Base-by-base conservation (phyloP, 2,329 filamentous ascomycete genomes). In the Dryadomyces quercus-mongolicae region DNA sequence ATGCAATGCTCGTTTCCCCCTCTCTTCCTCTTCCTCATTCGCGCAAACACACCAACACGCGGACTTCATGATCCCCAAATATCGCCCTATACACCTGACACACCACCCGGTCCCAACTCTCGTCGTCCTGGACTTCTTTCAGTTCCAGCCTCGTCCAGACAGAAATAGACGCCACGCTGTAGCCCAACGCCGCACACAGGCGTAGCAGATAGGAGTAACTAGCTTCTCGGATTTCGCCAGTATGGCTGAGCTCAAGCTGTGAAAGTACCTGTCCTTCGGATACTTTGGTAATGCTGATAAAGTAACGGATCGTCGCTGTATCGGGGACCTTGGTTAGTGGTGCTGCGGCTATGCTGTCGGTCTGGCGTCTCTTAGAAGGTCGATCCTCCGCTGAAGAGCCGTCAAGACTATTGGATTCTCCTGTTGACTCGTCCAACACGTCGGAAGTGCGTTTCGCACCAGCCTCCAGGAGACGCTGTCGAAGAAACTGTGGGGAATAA, bases 31-130 rank as follows among this genome's bases (percentile, higher is more conserved):
- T 2, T 20, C 4, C 34, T 18, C 38, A 18, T 18, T 46, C 34
- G 1, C 22, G 36, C 25, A 58, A 6, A 25, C 36, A 36, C 31
- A 58, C 51, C 15, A 58, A 22, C 2, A 58, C 53, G 12, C 53
- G 55, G 36, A 56, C 55, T 21, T 58, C 52, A 15, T 49, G 40
- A 25, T 56, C 54, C 55, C 54, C 47, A 16, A 56, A 12, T 38
- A 55, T 36, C 20, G 52, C 46, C 12, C 25, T 36, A 25, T 55
- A 31, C 36, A 55, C 51, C 2, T 49, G 51, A 13, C 40, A 25
- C 10, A 58, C 55, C 22, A 45, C 55, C 21, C 45, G 47, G 40
- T 56, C 51, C 57, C 57, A 58, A 20, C 21, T 45, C 5, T 16
- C 15, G 21, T 53, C 51, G 53, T 36, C 43, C 42, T 13, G 4